Conservation (phyloP, 2,329 filamentous ascomycete species). For the Alternaria ethzedia region DNA sequence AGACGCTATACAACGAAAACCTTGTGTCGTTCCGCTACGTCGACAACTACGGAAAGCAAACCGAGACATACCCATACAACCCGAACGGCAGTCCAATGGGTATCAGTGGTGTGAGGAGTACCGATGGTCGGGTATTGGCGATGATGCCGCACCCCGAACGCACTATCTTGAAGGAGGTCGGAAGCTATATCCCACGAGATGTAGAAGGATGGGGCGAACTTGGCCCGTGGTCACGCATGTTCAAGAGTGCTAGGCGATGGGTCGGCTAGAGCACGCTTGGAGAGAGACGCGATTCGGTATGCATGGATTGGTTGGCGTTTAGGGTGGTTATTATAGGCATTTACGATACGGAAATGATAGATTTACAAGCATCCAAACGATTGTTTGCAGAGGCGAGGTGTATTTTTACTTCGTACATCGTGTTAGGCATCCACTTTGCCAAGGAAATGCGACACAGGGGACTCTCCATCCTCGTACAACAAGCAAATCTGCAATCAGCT, state of each 20-base stretch:
- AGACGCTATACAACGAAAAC: slow-evolving; percentile 66
- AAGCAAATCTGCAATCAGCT: neutral
- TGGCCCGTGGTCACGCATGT: slow-evolving; percentile 85
- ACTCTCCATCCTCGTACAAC: neutral
- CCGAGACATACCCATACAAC: slow-evolving; percentile 87
- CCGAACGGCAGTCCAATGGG: slow-evolving; percentile 84
- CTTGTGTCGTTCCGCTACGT: slow-evolving; percentile 83
- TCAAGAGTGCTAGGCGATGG: slow-evolving; percentile 87
- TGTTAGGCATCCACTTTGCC: neutral
- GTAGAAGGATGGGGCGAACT: slow-evolving; percentile 75
- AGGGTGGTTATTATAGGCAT: neutral
- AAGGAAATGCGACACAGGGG: neutral
- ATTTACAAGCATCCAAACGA: neutral
- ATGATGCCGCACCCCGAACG: slow-evolving; percentile 95
- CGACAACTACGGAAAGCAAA: slow-evolving; percentile 77
- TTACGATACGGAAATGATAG: slow-evolving; percentile 7
- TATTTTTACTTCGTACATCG: neutral
- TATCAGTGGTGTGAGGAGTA: slow-evolving; percentile 79
- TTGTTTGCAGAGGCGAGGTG: neutral
- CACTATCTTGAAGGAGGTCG: slow-evolving; percentile 80
- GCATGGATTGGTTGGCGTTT: slow-evolving; percentile 4
- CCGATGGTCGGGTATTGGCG: slow-evolving; percentile 80
- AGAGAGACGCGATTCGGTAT: neutral
- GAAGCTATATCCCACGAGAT: slow-evolving; percentile 73
- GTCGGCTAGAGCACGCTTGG: slow-evolving; percentile 62